Evolutionary conservation across 2,329 filamentous ascomycete species (phyloP), one percentile per base, ranked within the genome.

Genomic region (Neofusicoccum kwambonambiense): DNA sequence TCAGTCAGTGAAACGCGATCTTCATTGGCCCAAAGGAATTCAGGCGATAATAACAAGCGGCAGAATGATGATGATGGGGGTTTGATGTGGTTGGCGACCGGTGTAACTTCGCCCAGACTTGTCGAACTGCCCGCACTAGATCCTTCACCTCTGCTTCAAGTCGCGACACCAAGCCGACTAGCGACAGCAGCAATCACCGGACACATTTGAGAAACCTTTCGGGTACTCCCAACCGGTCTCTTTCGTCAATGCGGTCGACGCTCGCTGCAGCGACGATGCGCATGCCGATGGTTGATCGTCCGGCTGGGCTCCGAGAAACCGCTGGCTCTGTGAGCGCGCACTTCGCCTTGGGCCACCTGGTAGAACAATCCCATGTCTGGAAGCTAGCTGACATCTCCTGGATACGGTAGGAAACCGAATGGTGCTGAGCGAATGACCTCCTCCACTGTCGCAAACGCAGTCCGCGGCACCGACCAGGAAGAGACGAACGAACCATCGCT

Each of bases 1-100:
- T 56, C 50, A 34, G 51, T 64, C 51, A 64, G 42, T 45, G 34
- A 41, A 17, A 57, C 62, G 51, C 50, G 45, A 62, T 62, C 58
- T 34, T 35, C 19, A 51, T 37, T n/a, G 17, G 34, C 15, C n/a
- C 34, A 41, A 51, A 31, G 27, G n/a, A 35, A 8, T 17, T 41
- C 31, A 13, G 34, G 44, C 44, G 47, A 51, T 7, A 31, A 17
- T 27, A 50, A 41, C 12, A 31, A 41, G 11, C 27, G 4, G 11
- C 44, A 42, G 45, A 13, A 42, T 42, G 45, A 45, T 13, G 22
- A 42, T 19, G 17, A 37, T 41, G 13, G 58, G 44, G 34, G 35
- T n/a, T 42, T 51, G 44, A n/a, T 12, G 58, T 35, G 58, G 35
- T 62, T 39, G 12, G 37, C 58, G 34, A 15, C 45, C 17, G 34